Conservation (phyloP, 352 stramenopile genomes). For the Pythium phragmitis region DNA sequence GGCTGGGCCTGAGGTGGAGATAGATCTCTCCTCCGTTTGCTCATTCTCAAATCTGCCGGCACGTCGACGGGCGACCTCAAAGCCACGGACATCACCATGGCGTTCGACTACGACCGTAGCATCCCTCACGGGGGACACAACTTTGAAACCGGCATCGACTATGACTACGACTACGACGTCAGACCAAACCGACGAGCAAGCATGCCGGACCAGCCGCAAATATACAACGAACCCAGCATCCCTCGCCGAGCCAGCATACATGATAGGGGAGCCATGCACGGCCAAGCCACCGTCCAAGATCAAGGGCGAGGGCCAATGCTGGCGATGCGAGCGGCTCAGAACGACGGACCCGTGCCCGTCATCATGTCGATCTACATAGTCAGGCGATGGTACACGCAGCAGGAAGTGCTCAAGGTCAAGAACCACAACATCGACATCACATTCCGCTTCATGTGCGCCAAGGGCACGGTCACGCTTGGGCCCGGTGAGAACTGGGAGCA, state of each 20-base stretch:
- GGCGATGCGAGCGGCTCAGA: background rate
- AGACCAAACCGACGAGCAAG: too few species aligned
- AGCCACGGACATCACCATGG: too few species aligned
- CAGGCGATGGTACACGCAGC: slow-evolving; percentile 4
- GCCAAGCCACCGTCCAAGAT: too few species aligned
- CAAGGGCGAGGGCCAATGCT: background rate
- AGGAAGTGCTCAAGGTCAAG: slow-evolving; percentile 17
- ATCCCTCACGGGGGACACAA: background rate
- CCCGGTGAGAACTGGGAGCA: slow-evolving; percentile 4
- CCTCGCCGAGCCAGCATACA: too few species aligned
- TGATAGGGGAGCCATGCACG: too few species aligned
- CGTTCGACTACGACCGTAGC: too few species aligned
- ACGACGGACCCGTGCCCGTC: background rate
- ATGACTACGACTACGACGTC: background rate
- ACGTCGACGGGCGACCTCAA: too few species aligned
- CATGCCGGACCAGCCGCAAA: too few species aligned
- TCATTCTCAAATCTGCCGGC: too few species aligned
- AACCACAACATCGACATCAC: slow-evolving; percentile 7
- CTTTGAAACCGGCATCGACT: background rate
- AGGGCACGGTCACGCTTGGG: background rate
- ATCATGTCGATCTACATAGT: background rate
- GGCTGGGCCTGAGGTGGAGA: too few species aligned
- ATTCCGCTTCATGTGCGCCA: slow-evolving; percentile 4
- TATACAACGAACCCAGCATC: too few species aligned
- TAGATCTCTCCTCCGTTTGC: too few species aligned